These are phyloP conservation scores for Singerocomus rubriflavus DNA, from an alignment of 1,284 basidiomycete genomes.

Conservation along the genomic window DNA sequence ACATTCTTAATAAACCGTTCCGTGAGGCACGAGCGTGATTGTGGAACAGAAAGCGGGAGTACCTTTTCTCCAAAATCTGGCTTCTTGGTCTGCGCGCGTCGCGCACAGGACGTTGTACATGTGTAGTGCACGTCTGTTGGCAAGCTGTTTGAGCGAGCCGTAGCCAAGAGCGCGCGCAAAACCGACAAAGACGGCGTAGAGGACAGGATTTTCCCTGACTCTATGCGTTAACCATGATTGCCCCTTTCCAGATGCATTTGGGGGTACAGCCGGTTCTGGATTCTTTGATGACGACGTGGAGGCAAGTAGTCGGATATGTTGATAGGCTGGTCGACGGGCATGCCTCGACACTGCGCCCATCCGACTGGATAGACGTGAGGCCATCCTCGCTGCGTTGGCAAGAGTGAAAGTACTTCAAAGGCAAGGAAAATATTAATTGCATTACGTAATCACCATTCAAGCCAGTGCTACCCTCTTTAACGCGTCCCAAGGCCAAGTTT, in stretches of 20 bases:
- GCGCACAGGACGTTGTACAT: conserved; percentile 61
- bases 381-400: conserved; percentile 8
- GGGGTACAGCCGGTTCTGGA: conserved; percentile 1
- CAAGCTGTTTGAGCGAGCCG: conserved; percentile 56
- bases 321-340: conserved; percentile 7
- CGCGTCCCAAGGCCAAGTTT: no score
- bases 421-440: background rate
- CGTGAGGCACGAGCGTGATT: background rate
- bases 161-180: conserved; percentile 58
- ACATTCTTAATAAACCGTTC: conserved; percentile 52
- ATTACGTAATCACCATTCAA: conserved; percentile 10
- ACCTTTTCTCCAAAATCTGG: conserved; percentile 67
- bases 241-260: conserved; percentile 3
- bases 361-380: conserved; percentile 14
- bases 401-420: no score
- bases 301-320: conserved; percentile 13
- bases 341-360: conserved; percentile 5
- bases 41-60: conserved; percentile 2
- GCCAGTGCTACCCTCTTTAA: no score
- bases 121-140: conserved; percentile 53
- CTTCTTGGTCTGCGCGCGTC: conserved; percentile 56
- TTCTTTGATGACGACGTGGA: conserved; percentile 11
- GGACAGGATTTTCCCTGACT: conserved; percentile 50
- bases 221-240: conserved; percentile 58
- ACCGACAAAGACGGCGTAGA: conserved; percentile 48